Percentiles rank a stretch among this genome's conserved stretches.
These are phyloP conservation scores for Leccinum rimulosum DNA, from an alignment of 768 basidiomycete species.

Conservation along the genomic window DNA sequence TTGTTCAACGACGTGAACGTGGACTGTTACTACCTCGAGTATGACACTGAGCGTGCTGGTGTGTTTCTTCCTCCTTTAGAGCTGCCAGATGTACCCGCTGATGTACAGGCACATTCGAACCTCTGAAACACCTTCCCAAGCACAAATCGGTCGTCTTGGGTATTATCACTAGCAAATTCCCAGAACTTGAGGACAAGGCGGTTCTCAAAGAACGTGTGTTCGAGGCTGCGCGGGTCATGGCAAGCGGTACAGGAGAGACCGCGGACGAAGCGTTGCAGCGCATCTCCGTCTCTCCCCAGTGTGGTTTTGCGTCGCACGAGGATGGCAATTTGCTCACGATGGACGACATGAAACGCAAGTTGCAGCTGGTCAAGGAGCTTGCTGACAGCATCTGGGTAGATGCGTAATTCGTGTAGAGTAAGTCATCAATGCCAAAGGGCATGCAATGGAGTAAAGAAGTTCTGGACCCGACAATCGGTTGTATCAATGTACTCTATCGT, in stretches of 20 bases:
- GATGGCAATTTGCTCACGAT: background rate
- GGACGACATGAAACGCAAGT: background rate
- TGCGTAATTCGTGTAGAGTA: background rate
- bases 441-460: background rate
- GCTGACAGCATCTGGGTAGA: background rate
- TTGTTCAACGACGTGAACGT: slow-evolving; percentile 39
- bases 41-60: background rate
- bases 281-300: background rate
- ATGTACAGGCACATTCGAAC: slow-evolving; percentile 25
- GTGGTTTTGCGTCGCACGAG: background rate
- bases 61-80: background rate
- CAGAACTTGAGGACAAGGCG: background rate
- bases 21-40: background rate
- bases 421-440: background rate
- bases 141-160: background rate
- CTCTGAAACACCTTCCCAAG: background rate
- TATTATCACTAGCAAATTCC: background rate
- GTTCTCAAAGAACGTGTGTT: background rate
- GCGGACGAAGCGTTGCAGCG: background rate
- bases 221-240: background rate
- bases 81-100: background rate
- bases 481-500: background rate
- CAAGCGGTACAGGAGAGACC: background rate
- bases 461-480: background rate
- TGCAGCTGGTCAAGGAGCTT: background rate